Evolutionary conservation across 352 stramenopile genomes (phyloP).

Genomic region (Blastocystis sp.): DNA sequence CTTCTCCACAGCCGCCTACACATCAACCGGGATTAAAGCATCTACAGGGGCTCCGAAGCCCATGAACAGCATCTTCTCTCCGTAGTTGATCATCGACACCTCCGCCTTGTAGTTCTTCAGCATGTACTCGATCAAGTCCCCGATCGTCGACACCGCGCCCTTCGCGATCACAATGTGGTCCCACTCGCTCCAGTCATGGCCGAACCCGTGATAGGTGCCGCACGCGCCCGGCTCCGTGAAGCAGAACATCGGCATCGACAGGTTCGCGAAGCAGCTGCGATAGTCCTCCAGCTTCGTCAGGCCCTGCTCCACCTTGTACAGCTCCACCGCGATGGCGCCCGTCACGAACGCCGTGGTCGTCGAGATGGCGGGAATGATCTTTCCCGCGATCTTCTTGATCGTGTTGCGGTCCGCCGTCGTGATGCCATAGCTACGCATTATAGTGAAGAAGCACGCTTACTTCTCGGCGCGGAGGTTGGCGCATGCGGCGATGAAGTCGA

Average conservation of each 20-base stretch:
- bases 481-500: slow-evolving; percentile 91
- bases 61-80: slow-evolving; percentile 75
- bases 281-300: slow-evolving; percentile 8
- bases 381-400: slow-evolving; percentile 96
- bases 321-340: slow-evolving; percentile 70
- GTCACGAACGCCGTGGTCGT: slow-evolving; percentile 98
- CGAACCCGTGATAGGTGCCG: neutral
- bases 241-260: slow-evolving; percentile 43
- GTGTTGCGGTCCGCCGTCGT: slow-evolving; percentile 92
- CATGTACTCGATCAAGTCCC: slow-evolving; percentile 81
- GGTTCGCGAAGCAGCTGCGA: slow-evolving; percentile 39
- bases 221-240: slow-evolving; percentile 38
- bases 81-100: slow-evolving; percentile 95
- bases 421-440: slow-evolving; percentile 94
- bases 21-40: neutral
- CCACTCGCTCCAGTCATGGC: slow-evolving; percentile 21
- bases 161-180: neutral
- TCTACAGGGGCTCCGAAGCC: slow-evolving; percentile 73
- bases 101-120: slow-evolving; percentile 91
- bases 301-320: neutral
- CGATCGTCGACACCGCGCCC: neutral
- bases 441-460: neutral
- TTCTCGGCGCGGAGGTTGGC: slow-evolving; percentile 83
- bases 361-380: slow-evolving; percentile 99
- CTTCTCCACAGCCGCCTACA: slow-evolving; percentile 35